phyloP scores from a whole-genome alignment of 225 moss, liverwort and hornwort genomes.

The Sphagnum tenellum region DNA sequence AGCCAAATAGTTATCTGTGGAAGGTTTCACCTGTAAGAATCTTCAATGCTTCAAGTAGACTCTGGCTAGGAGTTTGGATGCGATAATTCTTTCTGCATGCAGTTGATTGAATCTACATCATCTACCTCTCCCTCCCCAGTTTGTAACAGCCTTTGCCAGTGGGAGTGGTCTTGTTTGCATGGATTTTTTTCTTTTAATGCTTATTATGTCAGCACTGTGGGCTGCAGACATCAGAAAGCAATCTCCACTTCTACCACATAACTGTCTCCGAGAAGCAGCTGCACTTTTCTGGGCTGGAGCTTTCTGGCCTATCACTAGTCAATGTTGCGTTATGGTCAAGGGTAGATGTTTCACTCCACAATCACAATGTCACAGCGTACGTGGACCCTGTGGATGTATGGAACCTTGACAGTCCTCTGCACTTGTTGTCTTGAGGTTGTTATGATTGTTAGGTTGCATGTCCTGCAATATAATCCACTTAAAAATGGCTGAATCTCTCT shows the following conservation, averaged over 20 bases:
- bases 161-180: background rate
- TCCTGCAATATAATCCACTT: too few species aligned
- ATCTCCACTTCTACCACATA: slow-evolving; percentile 84
- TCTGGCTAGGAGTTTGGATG: too few species aligned
- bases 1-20: too few species aligned
- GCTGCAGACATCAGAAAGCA: slow-evolving; percentile 80
- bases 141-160: too few species aligned
- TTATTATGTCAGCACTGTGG: slow-evolving; percentile 3
- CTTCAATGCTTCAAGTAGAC: too few species aligned
- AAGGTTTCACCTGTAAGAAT: background rate
- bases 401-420: background rate
- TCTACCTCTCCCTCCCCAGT: too few species aligned
- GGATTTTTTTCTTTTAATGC: background rate
- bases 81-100: too few species aligned
- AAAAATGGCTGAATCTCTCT: too few species aligned
- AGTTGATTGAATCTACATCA: too few species aligned
- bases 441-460: background rate
- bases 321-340: slow-evolving; percentile 52
- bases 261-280: slow-evolving; percentile 66
- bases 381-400: slow-evolving; percentile 5
- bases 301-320: slow-evolving; percentile 57
- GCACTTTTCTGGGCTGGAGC: slow-evolving; percentile 63
- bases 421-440: background rate
- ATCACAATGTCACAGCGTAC: slow-evolving; percentile 77
- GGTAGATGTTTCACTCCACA: slow-evolving; percentile 63